Conservation (phyloP, 2,329 filamentous ascomycete genomes). For the Leptodontidium sp. region DNA sequence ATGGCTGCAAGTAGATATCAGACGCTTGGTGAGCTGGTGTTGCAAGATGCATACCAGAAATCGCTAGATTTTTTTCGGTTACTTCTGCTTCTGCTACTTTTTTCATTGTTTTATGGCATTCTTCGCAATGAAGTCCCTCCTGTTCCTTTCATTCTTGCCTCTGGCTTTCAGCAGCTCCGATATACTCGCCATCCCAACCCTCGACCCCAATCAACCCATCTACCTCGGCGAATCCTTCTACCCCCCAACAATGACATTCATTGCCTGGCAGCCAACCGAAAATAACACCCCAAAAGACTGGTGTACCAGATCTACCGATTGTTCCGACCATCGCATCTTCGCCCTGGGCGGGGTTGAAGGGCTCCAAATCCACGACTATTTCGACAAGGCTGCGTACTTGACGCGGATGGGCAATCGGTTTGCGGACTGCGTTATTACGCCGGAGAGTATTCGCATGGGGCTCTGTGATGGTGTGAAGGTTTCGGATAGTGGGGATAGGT, state of each 20-base stretch:
- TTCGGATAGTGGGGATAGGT: constrained; percentile 36
- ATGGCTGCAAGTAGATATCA: constrained; percentile 19
- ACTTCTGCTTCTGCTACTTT: not conserved
- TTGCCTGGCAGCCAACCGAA: constrained; percentile 41
- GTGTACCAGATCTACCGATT: constrained; percentile 39
- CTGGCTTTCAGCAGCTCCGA: constrained; percentile 15
- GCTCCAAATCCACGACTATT: constrained; percentile 41
- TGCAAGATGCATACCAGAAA: not conserved
- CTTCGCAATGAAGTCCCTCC: constrained; percentile 31
- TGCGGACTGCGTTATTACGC: constrained; percentile 41
- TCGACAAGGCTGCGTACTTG: constrained; percentile 37
- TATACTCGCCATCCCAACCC: constrained; percentile 15
- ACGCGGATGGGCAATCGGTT: constrained; percentile 37
- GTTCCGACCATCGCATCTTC: constrained; percentile 34
- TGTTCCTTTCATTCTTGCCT: constrained; percentile 25
- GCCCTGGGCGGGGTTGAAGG: constrained; percentile 34
- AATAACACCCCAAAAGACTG: constrained; percentile 35
- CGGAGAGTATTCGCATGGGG: constrained; percentile 38
- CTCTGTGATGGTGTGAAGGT: constrained; percentile 34
- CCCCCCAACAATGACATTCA: constrained; percentile 42
- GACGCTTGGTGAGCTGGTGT: not conserved
- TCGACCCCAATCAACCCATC: constrained; percentile 38
- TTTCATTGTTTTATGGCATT: not conserved
- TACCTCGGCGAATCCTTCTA: constrained; percentile 44
- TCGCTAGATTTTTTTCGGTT: not conserved